phyloP scores from a whole-genome alignment of 805 yeast genomes.

The Metschnikowia noctiluminum region DNA sequence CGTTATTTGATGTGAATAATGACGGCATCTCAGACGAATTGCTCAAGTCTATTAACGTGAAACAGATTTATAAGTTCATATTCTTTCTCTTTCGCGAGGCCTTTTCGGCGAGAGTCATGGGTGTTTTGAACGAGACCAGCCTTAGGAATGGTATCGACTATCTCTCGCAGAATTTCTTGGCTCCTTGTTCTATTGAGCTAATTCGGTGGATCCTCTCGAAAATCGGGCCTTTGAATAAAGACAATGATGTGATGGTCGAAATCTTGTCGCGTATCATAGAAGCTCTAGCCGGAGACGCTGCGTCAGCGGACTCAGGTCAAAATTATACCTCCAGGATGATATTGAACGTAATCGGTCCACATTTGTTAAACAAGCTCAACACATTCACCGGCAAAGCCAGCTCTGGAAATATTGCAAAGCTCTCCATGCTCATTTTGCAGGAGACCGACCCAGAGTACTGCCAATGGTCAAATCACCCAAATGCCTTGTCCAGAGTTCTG shows the following conservation, averaged over 20 bases:
- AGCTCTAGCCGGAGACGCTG: conserved; percentile 10
- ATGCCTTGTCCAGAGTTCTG: neutral
- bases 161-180: conserved; percentile 74
- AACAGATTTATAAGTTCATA: conserved; percentile 64
- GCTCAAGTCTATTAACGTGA: conserved; percentile 60
- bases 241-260: conserved; percentile 12
- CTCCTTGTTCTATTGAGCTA: conserved; percentile 45
- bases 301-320: conserved; percentile 7
- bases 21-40: conserved; percentile 84
- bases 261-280: conserved; percentile 14
- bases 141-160: conserved; percentile 81
- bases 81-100: conserved; percentile 77
- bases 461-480: neutral
- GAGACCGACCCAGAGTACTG: conserved; percentile 11
- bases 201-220: conserved; percentile 28
- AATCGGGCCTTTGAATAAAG: conserved; percentile 15
- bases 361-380: conserved; percentile 5
- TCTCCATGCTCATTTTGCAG: conserved; percentile 4
- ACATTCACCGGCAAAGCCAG: neutral
- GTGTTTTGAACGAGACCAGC: conserved; percentile 54
- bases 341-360: conserved; percentile 14
- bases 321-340: conserved; percentile 14
- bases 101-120: conserved; percentile 53
- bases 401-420: conserved; percentile 5
- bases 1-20: conserved; percentile 62